Evolutionary conservation across 2,329 filamentous ascomycete genomes (phyloP).

Genomic region (Aspergillus awamori): DNA sequence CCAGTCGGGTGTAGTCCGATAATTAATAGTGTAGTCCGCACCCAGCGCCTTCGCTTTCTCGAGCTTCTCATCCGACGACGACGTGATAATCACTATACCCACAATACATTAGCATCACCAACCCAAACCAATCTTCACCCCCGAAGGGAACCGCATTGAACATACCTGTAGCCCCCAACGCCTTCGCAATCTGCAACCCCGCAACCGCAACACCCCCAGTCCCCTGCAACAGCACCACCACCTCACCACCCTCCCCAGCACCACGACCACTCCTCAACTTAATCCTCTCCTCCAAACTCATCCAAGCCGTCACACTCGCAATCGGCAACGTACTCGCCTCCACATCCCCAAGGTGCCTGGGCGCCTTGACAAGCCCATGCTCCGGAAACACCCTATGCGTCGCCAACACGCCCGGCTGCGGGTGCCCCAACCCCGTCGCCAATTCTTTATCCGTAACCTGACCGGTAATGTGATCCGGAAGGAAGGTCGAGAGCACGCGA

Average conservation of each 20-base stretch:
- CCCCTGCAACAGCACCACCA: slow-evolving; percentile 58
- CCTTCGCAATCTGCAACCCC: slow-evolving; percentile 52
- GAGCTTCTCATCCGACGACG: slow-evolving; percentile 55
- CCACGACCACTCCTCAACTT: too few relatives aligned
- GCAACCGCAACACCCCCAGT: slow-evolving; percentile 53
- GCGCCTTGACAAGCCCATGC: slow-evolving; percentile 44
- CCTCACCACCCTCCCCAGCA: slow-evolving; percentile 35
- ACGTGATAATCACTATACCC: slow-evolving; percentile 51
- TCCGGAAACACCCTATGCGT: slow-evolving; percentile 49
- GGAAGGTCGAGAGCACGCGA: slow-evolving; percentile 68
- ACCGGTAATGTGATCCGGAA: slow-evolving; percentile 57
- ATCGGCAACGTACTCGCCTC: slow-evolving; percentile 48
- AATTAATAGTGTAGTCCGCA: slow-evolving; percentile 54
- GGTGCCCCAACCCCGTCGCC: slow-evolving; percentile 62
- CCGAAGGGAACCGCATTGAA: not conserved
- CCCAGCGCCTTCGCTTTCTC: slow-evolving; percentile 55
- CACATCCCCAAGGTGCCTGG: slow-evolving; percentile 40
- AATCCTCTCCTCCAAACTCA: slow-evolving; percentile 46
- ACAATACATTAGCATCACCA: slow-evolving; percentile 28
- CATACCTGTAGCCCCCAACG: slow-evolving; percentile 47
- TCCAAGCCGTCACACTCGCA: slow-evolving; percentile 56
- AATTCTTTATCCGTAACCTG: slow-evolving; percentile 61
- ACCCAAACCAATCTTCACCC: not conserved
- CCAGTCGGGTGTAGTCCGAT: slow-evolving; percentile 52
- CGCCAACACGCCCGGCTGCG: slow-evolving; percentile 52